These are phyloP conservation scores for Gossypium arboreum DNA, from an alignment of 345 rosid species.

Conservation along the genomic window DNA sequence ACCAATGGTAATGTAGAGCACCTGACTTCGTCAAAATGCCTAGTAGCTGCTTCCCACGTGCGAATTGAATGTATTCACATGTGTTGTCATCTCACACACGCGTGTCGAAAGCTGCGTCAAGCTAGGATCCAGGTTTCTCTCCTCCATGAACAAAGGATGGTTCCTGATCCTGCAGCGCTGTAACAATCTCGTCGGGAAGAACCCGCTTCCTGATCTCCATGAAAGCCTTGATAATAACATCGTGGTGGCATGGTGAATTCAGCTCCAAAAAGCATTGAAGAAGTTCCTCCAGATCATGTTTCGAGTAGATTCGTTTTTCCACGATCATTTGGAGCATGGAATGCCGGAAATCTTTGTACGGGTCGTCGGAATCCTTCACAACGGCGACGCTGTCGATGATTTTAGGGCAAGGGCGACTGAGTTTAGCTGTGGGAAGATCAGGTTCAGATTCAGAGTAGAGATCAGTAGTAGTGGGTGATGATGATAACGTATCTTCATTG, in stretches of 20 bases:
- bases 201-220: conserved; percentile 38
- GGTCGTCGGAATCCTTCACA: conserved; percentile 48
- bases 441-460: conserved; percentile 26
- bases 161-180: neutral
- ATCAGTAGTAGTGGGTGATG: neutral
- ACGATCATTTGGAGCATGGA: conserved; percentile 57
- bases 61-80: conserved; percentile 6
- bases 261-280: conserved; percentile 48
- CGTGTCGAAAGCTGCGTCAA: conserved; percentile 6
- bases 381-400: conserved; percentile 41
- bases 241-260: conserved; percentile 42
- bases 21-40: neutral
- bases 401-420: conserved; percentile 24
- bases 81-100: neutral
- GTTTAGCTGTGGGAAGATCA: conserved; percentile 13
- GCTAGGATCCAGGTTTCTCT: conserved; percentile 10
- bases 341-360: conserved; percentile 42
- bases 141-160: conserved; percentile 10
- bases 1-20: neutral
- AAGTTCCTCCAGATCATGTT: conserved; percentile 44
- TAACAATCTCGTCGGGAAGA: conserved; percentile 8
- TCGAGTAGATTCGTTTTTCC: conserved; percentile 43
- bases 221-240: conserved; percentile 43
- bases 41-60: neutral
- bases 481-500: conserved; percentile 10